Evolutionary conservation across 306 rosid species (phyloP).

Genomic region (Adenanthera pavonina): DNA sequence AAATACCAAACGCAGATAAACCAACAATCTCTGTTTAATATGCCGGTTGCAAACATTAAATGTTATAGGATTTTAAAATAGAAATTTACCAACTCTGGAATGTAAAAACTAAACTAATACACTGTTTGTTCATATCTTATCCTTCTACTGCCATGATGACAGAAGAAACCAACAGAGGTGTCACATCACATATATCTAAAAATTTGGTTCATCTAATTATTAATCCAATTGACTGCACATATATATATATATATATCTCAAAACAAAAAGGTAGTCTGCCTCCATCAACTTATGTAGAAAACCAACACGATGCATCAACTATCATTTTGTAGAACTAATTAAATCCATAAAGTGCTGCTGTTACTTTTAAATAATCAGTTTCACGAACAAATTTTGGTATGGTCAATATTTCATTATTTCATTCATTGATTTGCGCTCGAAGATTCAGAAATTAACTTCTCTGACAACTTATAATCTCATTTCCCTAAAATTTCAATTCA

Average conservation of each 20-base stretch:
- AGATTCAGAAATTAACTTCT: conserved; percentile 12
- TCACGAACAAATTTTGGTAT: not conserved
- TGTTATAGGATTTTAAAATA: not conserved
- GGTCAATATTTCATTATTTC: not conserved
- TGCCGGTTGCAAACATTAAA: not conserved
- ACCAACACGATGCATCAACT: conserved; percentile 8
- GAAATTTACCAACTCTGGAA: conserved; percentile 7
- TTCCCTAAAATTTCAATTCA: not conserved
- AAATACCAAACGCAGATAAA: not conserved
- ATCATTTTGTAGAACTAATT: conserved; percentile 10
- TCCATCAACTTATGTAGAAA: conserved; percentile 22
- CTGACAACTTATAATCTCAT: not conserved
- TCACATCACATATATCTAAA: not conserved
- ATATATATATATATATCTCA: not conserved
- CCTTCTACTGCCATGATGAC: not conserved
- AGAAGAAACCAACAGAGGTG: not conserved
- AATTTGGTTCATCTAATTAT: not conserved
- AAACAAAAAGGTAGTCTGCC: conserved; percentile 1
- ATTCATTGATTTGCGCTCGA: not conserved
- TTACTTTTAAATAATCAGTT: conserved; percentile 15
- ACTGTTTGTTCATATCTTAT: not conserved
- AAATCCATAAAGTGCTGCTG: conserved; percentile 8
- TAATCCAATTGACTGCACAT: conserved; percentile 10
- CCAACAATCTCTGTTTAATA: not conserved
- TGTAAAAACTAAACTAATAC: not conserved